Evolutionary conservation across 2,329 filamentous ascomycete species (phyloP).

Genomic region (Alternaria angustiovoidea): DNA sequence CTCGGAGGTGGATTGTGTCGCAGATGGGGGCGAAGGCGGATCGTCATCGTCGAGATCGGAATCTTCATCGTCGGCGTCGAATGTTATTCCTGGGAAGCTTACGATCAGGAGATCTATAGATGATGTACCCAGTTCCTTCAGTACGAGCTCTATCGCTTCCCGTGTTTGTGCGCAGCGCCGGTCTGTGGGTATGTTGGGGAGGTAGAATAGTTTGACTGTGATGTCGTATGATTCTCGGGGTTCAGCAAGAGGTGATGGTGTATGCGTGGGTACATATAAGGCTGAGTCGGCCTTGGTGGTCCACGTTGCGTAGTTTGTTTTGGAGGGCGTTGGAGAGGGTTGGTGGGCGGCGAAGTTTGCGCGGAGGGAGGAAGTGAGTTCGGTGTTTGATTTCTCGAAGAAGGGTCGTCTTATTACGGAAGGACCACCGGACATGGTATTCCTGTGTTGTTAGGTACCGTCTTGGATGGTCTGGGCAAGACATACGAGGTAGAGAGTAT

Average conservation of each 20-base stretch:
- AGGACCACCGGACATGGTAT: constrained; percentile 84
- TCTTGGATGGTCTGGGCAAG: background rate
- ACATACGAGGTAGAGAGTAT: constrained; percentile 86
- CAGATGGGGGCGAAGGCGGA: constrained; percentile 30
- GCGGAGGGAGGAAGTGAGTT: constrained; percentile 87
- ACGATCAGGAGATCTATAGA: constrained; percentile 88
- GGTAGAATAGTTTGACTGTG: constrained; percentile 93
- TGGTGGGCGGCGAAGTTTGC: constrained; percentile 82
- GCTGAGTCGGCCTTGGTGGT: constrained; percentile 62
- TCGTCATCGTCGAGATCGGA: constrained; percentile 69
- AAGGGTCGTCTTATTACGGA: constrained; percentile 83
- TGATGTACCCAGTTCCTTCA: constrained; percentile 77
- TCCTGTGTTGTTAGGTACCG: constrained; percentile 67
- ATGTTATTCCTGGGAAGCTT: constrained; percentile 91
- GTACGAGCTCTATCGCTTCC: constrained; percentile 81
- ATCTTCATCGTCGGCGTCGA: constrained; percentile 91
- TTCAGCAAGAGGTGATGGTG: constrained; percentile 75
- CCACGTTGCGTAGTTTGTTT: constrained; percentile 66
- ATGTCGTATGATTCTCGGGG: constrained; percentile 89
- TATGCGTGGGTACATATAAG: constrained; percentile 80
- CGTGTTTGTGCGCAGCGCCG: constrained; percentile 74
- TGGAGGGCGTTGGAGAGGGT: constrained; percentile 59
- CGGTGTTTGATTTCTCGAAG: constrained; percentile 86
- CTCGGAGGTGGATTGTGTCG: constrained; percentile 45
- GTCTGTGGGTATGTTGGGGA: constrained; percentile 72